Evolutionary conservation across 805 yeast species (phyloP), one percentile per base, ranked within the genome.

Genomic region (Pichia kluyveri): DNA sequence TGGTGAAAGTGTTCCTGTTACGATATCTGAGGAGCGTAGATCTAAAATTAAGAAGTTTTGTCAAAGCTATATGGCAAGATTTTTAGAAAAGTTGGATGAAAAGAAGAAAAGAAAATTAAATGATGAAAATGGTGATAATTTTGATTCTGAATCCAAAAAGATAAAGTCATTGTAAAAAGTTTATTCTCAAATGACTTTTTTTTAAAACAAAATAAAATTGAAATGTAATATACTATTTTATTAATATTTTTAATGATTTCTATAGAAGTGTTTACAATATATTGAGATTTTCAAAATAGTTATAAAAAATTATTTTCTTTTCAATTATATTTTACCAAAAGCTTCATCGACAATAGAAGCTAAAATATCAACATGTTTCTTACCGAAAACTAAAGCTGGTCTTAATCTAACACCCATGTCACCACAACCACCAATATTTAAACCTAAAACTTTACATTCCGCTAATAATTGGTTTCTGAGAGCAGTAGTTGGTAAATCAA

Each of bases 351-450:
- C 57, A n/a, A 67, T 65, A 1, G 60, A 72, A 48, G 77, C 56
- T 48, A 81, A 71, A 10, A 81, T 61, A 57, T 80, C 83, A 18
- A 78, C 84, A 57, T 81, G 86, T 54, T 73, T 72, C 56, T 73
- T 68, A 53, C 76, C 82, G 60, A 81, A 81, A 27, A 79, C 74
- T 56, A 81, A 70, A 11, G 83, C 66, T 32, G 87, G 87, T 69
- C 87, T 76, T 61, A 81, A 71, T 67, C 87, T 73, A 41, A 81
- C 73, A 30, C 80, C 64, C 11, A 54, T 52, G 31, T 75, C 82
- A 49, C 84, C 82, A 63, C 86, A 81, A 23, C 85, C 87, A 48
- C 87, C 87, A 44, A 79, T 74, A 60, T 81, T 81, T 52, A 81
- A 70, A 44, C 87, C 87, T 39, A 69, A 69, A 26, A 65, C 58